These are phyloP conservation scores for Parmales sp. DNA, from an alignment of 108 stramenopile genomes.

Conservation along the genomic window DNA sequence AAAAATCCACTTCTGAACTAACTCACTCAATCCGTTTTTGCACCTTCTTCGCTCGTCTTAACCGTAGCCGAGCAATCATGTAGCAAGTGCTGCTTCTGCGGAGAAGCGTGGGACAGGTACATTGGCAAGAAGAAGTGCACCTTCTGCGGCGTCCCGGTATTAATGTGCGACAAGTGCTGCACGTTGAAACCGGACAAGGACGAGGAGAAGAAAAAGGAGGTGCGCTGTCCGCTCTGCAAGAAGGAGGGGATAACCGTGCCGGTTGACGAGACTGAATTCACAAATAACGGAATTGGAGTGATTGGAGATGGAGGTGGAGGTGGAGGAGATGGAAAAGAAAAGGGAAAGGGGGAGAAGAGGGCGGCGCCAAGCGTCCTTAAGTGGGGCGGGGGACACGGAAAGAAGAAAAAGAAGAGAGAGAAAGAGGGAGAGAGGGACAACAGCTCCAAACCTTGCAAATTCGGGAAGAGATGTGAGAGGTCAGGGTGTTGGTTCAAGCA, in stretches of 20 bases:
- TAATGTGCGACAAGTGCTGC: constrained; percentile 72
- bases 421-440: constrained; percentile 26
- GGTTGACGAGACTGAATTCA: constrained; percentile 64
- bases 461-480: constrained; percentile 61
- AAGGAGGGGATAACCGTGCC: constrained; percentile 67
- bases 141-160: constrained; percentile 78
- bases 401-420: constrained; percentile 55
- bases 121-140: constrained; percentile 78
- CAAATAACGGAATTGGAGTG: constrained; percentile 61
- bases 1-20: too few species aligned
- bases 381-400: constrained; percentile 83
- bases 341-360: constrained; percentile 13
- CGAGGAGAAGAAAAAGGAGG: constrained; percentile 19
- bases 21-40: too few species aligned
- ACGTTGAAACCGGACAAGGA: constrained; percentile 29
- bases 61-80: constrained; percentile 17
- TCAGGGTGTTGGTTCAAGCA: constrained; percentile 72
- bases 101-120: constrained; percentile 73
- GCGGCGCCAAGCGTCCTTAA: constrained; percentile 73
- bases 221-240: constrained; percentile 72
- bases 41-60: too few species aligned
- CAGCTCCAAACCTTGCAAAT: constrained; percentile 57
- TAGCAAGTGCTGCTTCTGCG: constrained; percentile 57
- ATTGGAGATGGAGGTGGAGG: not conserved
- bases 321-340: not conserved